Conservation (phyloP, 768 basidiomycete species). For the Russula emetica region DNA sequence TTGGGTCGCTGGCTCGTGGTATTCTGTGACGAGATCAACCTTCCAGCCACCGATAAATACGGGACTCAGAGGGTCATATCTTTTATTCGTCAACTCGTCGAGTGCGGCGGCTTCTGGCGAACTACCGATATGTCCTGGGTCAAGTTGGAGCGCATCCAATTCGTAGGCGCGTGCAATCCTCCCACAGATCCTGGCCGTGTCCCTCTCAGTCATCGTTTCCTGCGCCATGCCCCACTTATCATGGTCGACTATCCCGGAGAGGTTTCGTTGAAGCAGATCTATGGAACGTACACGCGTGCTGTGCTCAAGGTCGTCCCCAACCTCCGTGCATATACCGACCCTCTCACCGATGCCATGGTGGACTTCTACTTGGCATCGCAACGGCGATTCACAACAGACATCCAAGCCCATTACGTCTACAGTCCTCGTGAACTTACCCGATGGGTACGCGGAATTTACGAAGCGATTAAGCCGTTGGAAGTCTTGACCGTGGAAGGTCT, state of each 20-base stretch:
- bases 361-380: conserved; percentile 92
- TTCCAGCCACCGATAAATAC: conserved; percentile 95
- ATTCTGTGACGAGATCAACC: conserved; percentile 99
- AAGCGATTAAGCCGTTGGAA: conserved; percentile 92
- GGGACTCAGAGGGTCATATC: conserved; percentile 98
- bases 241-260: conserved; percentile 99
- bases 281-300: conserved; percentile 95
- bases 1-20: conserved; percentile 98
- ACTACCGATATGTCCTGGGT: conserved; percentile 96
- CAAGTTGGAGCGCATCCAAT: conserved; percentile 96
- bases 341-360: conserved; percentile 97
- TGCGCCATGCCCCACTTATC: conserved; percentile 93
- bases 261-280: conserved; percentile 94
- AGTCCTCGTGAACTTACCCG: conserved; percentile 97
- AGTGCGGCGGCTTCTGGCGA: conserved; percentile 92
- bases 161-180: conserved; percentile 98
- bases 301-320: conserved; percentile 93
- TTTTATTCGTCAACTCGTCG: conserved; percentile 95
- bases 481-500: conserved; percentile 91
- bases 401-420: conserved; percentile 99
- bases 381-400: conserved; percentile 88
- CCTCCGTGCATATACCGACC: conserved; percentile 86
- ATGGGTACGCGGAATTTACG: conserved; percentile 96
- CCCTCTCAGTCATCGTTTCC: conserved; percentile 95
- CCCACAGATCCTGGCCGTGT: conserved; percentile 99